Base-by-base conservation (phyloP, 495 filamentous ascomycete species). In the Neurospora discreta region DNA sequence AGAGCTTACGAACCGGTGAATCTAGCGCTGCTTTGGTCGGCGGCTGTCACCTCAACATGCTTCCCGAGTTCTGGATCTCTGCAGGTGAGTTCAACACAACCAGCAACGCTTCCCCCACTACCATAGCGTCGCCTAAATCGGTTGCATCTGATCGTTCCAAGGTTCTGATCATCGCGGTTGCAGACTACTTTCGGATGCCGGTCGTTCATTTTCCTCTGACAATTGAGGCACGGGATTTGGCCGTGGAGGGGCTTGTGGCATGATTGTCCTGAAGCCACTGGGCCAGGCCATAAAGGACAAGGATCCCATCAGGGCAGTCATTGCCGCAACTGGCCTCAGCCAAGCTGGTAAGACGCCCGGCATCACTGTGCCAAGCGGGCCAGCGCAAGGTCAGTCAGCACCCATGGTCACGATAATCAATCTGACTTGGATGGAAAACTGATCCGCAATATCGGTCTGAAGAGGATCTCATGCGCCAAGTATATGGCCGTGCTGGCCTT, bases 151-250 rank as follows among this genome's bases (percentile, higher is more conserved):
- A 86, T 20, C 87, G 91, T 0, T 85, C 86, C 43, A 77, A 87
- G 77, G 85, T 36, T 15, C 52, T 60, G 16, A 52, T 15, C 11
- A 39, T 23, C n/a, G 15, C 18, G 9, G 5, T 4, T 5, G 13
- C 42, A 82, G 82, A 46, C 77, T 97, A 74, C 85, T 96, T 68
- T 93, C 91, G 9, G 87, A 88, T 68, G 92, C 90, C 1, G 83
- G 83, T 5, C 81, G 78, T 11, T 92, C 86, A 46, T 83, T 87
- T 71, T 86, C 87, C 0, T 94, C 91, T 72, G 89, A 90, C 74
- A 80, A 82, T 1, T 71, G 79, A 6, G 91, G 89, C 20, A 84
- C 89, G 72, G 91, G 91, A 0, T 93, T 90, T 75, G 89, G 81
- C 0, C 83, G 90, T 18, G 91, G 84, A 5, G 91, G 93, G 74